A percentile compares a stretch with the other conserved stretches of the same genome.
Conservation (phyloP, 176 grass and related monocot genomes). For the barley (Hordeum vulgare) region DNA sequence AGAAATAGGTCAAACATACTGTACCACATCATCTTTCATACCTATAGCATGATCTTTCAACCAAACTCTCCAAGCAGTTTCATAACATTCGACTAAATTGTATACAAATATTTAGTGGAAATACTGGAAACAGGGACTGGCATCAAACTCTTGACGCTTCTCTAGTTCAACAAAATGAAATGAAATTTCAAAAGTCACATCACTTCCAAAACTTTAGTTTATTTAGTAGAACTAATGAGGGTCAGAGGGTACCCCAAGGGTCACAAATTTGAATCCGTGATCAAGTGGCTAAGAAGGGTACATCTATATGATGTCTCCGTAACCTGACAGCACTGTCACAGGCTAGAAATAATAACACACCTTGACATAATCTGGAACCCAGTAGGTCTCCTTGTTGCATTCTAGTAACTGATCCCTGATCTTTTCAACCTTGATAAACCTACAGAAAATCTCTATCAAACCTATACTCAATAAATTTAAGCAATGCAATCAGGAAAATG, state of each 20-base stretch:
- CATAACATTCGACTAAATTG: background rate
- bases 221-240: background rate
- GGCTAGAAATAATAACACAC: slow-evolving; percentile 33
- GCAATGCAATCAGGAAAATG: background rate
- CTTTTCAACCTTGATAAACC: slow-evolving; percentile 98
- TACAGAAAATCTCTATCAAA: slow-evolving; percentile 36
- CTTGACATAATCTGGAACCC: slow-evolving; percentile 99
- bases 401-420: slow-evolving; percentile 91
- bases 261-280: background rate
- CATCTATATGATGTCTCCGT: background rate
- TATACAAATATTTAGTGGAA: background rate
- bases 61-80: slow-evolving; percentile 12
- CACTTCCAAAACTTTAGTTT: background rate
- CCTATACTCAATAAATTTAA: slow-evolving; percentile 20
- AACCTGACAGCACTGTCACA: background rate
- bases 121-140: slow-evolving; percentile 3
- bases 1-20: slow-evolving; percentile 24
- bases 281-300: background rate
- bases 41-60: background rate
- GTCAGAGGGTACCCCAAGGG: background rate
- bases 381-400: slow-evolving; percentile 92
- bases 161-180: background rate
- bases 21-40: background rate
- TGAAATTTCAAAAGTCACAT: background rate
- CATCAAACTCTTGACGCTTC: background rate